Conservation (phyloP, 148 eudicot species). For the Mesembryanthemum crystallinum region DNA sequence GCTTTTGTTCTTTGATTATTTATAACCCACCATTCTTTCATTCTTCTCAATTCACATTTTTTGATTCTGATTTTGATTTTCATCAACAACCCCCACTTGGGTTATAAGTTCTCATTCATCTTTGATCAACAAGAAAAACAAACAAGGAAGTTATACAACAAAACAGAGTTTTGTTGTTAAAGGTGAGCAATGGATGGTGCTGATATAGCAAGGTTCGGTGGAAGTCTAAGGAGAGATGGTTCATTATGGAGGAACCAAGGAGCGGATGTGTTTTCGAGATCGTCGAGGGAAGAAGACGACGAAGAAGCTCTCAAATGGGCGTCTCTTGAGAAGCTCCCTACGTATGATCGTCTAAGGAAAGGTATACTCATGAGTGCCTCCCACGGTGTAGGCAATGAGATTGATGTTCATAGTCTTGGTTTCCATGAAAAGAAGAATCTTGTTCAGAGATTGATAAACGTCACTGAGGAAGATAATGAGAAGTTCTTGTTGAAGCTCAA, state of each 20-base stretch:
- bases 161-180: no score
- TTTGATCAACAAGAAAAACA: no score
- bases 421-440: constrained; percentile 38
- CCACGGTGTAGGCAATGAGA: constrained; percentile 34
- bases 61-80: not conserved
- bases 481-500: constrained; percentile 54
- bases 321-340: constrained; percentile 59
- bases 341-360: constrained; percentile 51
- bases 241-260: constrained; percentile 41
- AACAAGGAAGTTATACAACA: no score
- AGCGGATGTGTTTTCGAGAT: constrained; percentile 37
- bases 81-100: not conserved
- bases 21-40: not conserved
- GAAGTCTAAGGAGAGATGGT: constrained; percentile 33
- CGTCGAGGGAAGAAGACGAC: constrained; percentile 47
- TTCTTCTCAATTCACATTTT: not conserved
- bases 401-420: constrained; percentile 43
- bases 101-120: not conserved
- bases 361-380: constrained; percentile 56
- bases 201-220: constrained; percentile 25
- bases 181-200: constrained; percentile 17
- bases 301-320: constrained; percentile 73
- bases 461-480: constrained; percentile 61
- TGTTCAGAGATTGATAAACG: constrained; percentile 43
- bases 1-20: not conserved